Evolutionary conservation across 345 rosid genomes (phyloP).

Genomic region (Euphorbia pulcherrima): DNA sequence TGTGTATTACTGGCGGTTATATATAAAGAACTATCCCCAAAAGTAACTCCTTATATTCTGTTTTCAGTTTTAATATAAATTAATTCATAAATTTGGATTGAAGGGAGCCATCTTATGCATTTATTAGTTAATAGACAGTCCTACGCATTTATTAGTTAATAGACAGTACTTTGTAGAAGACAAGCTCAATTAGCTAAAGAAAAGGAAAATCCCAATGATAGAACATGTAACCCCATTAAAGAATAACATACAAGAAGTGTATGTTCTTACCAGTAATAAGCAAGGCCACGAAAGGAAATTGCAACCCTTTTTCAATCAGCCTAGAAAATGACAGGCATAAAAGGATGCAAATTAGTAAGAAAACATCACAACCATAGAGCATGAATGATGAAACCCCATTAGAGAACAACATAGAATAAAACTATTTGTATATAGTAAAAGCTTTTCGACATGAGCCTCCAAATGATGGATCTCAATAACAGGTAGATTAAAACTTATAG

Average conservation of each 20-base stretch:
- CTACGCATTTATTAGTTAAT: too few relatives aligned
- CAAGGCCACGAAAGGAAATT: constrained; percentile 86
- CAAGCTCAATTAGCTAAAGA: background rate
- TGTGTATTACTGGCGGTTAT: too few relatives aligned
- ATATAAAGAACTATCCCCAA: too few relatives aligned
- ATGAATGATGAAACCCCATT: background rate
- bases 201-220: background rate
- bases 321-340: constrained; percentile 30
- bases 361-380: background rate
- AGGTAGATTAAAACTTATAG: constrained; percentile 66
- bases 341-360: constrained; percentile 4
- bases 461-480: constrained; percentile 82
- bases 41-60: too few relatives aligned
- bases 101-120: too few relatives aligned
- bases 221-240: too few relatives aligned
- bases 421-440: background rate
- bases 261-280: constrained; percentile 72
- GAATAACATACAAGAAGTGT: too few relatives aligned
- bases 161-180: too few relatives aligned
- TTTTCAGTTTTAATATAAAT: too few relatives aligned
- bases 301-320: constrained; percentile 61
- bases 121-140: too few relatives aligned
- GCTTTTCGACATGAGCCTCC: constrained; percentile 66
- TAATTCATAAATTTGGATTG: too few relatives aligned
- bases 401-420: constrained; percentile 6